Conservation (phyloP, 2,329 filamentous ascomycete genomes). For the Aspergillus udagawae region DNA sequence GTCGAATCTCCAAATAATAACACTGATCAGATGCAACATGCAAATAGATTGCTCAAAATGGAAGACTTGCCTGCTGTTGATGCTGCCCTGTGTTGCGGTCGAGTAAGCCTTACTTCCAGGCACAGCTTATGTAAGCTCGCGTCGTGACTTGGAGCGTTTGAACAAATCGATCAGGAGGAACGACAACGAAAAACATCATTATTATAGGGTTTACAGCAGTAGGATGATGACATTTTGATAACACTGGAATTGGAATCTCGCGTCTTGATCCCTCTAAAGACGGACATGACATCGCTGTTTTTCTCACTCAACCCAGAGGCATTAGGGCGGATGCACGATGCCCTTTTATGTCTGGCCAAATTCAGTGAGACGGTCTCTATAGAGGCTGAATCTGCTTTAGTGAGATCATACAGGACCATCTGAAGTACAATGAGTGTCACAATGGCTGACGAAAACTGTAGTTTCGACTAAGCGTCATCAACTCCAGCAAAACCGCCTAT, state of each 20-base stretch:
- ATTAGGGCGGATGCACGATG: constrained; percentile 55
- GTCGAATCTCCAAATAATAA: not conserved
- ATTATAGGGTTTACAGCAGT: not conserved
- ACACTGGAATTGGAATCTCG: not conserved
- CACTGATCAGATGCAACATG: not conserved
- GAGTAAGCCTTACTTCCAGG: not conserved
- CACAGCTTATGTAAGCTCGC: constrained; percentile 18
- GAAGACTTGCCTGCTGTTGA: not conserved
- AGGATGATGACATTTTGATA: not conserved
- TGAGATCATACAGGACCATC: constrained; percentile 27
- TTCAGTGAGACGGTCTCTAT: constrained; percentile 61
- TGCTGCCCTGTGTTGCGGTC: not conserved
- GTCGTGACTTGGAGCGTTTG: constrained; percentile 1
- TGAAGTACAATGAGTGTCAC: not conserved
- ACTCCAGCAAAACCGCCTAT: constrained; percentile 61
- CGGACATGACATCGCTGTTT: constrained; percentile 33
- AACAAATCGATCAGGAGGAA: not conserved
- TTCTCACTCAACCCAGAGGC: constrained; percentile 57
- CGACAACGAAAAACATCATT: not conserved
- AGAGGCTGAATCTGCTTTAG: constrained; percentile 57
- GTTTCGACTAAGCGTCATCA: constrained; percentile 60
- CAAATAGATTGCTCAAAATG: not conserved
- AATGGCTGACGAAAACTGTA: constrained; percentile 22
- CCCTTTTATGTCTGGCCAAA: constrained; percentile 57
- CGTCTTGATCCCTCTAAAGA: not conserved